Base-by-base conservation (phyloP, 495 filamentous ascomycete species). In the Aspergillus steynii region DNA sequence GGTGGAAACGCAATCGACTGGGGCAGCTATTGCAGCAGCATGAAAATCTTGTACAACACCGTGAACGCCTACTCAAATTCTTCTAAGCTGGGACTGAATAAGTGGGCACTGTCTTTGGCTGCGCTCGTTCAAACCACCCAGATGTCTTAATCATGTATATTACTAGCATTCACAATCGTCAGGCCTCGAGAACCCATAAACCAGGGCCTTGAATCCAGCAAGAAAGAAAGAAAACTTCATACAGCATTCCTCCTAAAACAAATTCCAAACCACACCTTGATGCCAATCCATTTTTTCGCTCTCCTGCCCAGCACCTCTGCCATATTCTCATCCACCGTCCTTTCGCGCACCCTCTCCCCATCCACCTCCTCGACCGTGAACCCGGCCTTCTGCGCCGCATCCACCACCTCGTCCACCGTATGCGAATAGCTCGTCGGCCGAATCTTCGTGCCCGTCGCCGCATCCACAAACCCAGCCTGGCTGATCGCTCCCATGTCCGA, bases 401-500 rank as follows among this genome's bases (percentile, higher is more conserved):
- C 72, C 50, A 86, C 61, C 29, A 88, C 80, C 48, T 90, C 85
- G 4, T 65, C 57, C 32, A 86, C 61, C 42, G 70, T 71, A 73
- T 91, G 82, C 28, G 75, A 80, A 71, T 83, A 90, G 70, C 86
- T 90, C 46, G 73, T 78, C 5, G 86, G 83, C 59, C 83, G 80
- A 14, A 91, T 78, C 73, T 91, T 91, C 50, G 75, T 72, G 31
- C 84, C 84, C 14, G 78, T 81, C 32, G 64, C 70, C 9, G 71
- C 68, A 67, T 86, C 86, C 53, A 88, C 79, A 67, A 91, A 91
- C 2, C 89, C 88, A 0, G 89, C 88, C 62, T 88, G 87, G 25
- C 82, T 84, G 7, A 82, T 76, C 50, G 63, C 58, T 3, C 88
- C 88, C 87, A 90, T 90, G 15, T 88, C 83, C 6, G 80, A 73